Conservation (phyloP, 768 basidiomycete species). For the Tulasnella sp. region DNA sequence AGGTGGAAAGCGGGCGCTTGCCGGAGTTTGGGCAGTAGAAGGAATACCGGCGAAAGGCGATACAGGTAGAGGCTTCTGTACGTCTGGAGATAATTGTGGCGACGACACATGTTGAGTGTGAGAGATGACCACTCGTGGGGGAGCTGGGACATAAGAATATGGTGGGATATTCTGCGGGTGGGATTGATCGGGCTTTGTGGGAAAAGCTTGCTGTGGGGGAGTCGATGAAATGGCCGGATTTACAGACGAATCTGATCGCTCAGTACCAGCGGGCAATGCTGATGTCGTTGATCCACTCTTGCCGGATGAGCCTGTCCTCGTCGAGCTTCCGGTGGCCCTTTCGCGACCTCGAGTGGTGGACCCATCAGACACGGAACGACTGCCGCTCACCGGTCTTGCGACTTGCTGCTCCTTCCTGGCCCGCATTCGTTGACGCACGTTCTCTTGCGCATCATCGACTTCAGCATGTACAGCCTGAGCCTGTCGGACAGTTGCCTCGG, state of each 20-base stretch:
- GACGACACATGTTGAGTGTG: not conserved
- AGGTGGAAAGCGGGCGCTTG: constrained; percentile 16
- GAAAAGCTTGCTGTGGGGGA: constrained; percentile 9
- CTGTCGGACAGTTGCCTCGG: constrained; percentile 29
- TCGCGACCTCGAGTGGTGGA: constrained; percentile 12
- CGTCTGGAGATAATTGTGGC: not conserved
- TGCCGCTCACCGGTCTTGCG: not conserved
- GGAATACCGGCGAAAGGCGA: not conserved
- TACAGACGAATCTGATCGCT: not conserved
- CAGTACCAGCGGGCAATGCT: not conserved
- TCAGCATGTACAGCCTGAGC: constrained; percentile 33
- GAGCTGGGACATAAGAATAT: not conserved
- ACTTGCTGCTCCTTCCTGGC: constrained; percentile 12
- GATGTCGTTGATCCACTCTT: not conserved
- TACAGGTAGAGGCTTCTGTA: constrained; percentile 4
- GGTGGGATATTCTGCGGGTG: not conserved
- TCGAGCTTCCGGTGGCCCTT: not conserved
- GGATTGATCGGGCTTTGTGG: not conserved
- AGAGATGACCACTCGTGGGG: not conserved
- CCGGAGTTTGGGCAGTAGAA: constrained; percentile 6
- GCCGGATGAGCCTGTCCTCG: not conserved
- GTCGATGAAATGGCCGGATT: not conserved
- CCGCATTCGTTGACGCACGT: constrained; percentile 26
- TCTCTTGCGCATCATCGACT: constrained; percentile 35
- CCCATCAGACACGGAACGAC: constrained; percentile 2